These are phyloP conservation scores for Dactylellina haptotyla DNA, from an alignment of 2,329 filamentous ascomycete species.

Conservation along the genomic window DNA sequence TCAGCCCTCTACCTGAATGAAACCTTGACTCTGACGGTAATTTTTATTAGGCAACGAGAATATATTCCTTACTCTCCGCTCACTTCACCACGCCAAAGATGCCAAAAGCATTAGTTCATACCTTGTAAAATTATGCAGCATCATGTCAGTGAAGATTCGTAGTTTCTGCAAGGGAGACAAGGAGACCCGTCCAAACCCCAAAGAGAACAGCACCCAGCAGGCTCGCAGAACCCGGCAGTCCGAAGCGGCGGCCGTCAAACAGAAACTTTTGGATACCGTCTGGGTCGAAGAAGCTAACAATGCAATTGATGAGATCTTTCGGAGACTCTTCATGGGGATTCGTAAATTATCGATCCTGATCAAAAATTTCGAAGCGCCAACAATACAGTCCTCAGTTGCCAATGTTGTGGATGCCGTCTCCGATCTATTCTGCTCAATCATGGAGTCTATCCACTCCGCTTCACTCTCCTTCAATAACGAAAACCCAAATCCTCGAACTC, in stretches of 20 bases:
- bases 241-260: constrained; percentile 11
- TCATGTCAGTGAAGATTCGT: constrained; percentile 32
- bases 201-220: neutral
- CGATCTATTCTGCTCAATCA: constrained; percentile 39
- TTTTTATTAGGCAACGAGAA: constrained; percentile 11
- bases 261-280: constrained; percentile 24
- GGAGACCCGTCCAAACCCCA: neutral
- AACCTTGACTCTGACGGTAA: neutral
- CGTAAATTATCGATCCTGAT: constrained; percentile 11
- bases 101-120: constrained; percentile 4
- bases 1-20: neutral
- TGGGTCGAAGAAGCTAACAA: constrained; percentile 27
- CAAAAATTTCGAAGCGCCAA: constrained; percentile 9
- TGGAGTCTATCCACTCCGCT: constrained; percentile 48
- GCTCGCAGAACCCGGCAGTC: constrained; percentile 31
- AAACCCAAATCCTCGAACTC: neutral
- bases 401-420: constrained; percentile 19
- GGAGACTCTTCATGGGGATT: constrained; percentile 40
- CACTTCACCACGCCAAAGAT: constrained; percentile 33
- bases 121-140: constrained; percentile 33
- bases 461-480: constrained; percentile 44
- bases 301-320: constrained; percentile 44
- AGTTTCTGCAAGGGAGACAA: constrained; percentile 14
- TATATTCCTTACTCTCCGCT: constrained; percentile 27
- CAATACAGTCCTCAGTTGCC: neutral